A percentile compares a stretch with the other conserved stretches of the same genome.
Evolutionary conservation across 306 rosid genomes (phyloP).

Genomic region (Hylodesmum podocarpum): DNA sequence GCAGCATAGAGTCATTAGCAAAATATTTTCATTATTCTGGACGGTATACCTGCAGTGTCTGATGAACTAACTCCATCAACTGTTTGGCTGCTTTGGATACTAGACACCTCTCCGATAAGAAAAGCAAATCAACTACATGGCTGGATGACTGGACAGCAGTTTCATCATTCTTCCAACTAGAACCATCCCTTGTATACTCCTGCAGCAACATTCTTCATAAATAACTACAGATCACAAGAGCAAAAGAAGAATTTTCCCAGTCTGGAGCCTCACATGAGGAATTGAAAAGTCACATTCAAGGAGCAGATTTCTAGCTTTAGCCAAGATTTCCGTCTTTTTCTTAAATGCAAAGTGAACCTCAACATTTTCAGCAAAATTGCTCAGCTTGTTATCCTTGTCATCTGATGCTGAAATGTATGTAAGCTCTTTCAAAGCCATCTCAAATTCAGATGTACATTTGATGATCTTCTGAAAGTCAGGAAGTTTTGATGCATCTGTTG

Average conservation of each 20-base stretch:
- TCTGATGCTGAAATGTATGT: slow-evolving; percentile 73
- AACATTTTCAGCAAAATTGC: slow-evolving; percentile 80
- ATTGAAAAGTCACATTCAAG: slow-evolving; percentile 77
- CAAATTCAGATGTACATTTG: slow-evolving; percentile 68
- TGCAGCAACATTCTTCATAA: slow-evolving; percentile 37
- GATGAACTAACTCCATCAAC: slow-evolving; percentile 83
- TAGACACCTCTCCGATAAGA: slow-evolving; percentile 77
- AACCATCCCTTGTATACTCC: slow-evolving; percentile 60
- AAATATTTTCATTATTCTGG: slow-evolving; percentile 1
- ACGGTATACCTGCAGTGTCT: slow-evolving; percentile 68
- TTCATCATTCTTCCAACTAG: slow-evolving; percentile 45
- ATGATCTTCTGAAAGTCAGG: slow-evolving; percentile 81
- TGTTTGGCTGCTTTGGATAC: slow-evolving; percentile 84
- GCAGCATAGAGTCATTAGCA: slow-evolving; percentile 16
- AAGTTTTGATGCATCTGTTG: slow-evolving; percentile 94
- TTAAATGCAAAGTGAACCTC: slow-evolving; percentile 97
- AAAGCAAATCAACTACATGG: slow-evolving; percentile 72
- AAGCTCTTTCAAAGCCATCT: slow-evolving; percentile 64
- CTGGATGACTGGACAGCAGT: slow-evolving; percentile 43
- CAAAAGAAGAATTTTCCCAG: slow-evolving; percentile 15
- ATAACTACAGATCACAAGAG: slow-evolving; percentile 24
- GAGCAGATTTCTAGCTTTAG: slow-evolving; percentile 79
- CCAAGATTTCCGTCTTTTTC: slow-evolving; percentile 85
- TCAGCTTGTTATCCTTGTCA: slow-evolving; percentile 64
- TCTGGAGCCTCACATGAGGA: slow-evolving; percentile 61